Conservation (phyloP, 371 early-diverging fungal genomes). For the Amoeboaphelidium protococcarum region DNA sequence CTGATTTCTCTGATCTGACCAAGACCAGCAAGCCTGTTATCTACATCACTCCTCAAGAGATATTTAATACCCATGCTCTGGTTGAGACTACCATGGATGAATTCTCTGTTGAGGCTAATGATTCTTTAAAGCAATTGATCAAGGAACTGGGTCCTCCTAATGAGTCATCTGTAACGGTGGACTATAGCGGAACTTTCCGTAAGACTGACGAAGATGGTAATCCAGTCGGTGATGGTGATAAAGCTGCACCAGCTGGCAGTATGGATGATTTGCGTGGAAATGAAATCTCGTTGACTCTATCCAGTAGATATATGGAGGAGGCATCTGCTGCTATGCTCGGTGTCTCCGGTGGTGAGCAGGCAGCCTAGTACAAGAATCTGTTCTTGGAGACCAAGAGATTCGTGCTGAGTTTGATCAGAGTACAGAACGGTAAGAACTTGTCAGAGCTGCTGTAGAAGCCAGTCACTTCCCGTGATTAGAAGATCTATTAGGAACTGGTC, state of each 20-base stretch:
- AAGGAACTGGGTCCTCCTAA: too few relatives aligned
- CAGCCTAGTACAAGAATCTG: too few relatives aligned
- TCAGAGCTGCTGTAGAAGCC: conserved; percentile 50
- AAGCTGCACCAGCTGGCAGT: conserved; percentile 46
- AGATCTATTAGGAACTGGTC: neutral
- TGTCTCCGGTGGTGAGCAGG: too few relatives aligned
- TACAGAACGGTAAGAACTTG: conserved; percentile 50
- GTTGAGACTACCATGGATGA: too few relatives aligned
- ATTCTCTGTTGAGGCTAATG: too few relatives aligned
- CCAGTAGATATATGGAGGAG: conserved; percentile 31
- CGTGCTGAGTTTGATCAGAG: conserved; percentile 44
- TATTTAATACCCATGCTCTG: conserved; percentile 67
- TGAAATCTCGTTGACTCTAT: conserved; percentile 37
- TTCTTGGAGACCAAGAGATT: conserved; percentile 70
- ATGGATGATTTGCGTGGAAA: conserved; percentile 19
- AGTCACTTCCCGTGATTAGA: conserved; percentile 40
- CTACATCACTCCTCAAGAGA: conserved; percentile 60
- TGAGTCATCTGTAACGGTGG: too few relatives aligned
- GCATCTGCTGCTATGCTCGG: too few relatives aligned
- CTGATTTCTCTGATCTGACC: conserved; percentile 58
- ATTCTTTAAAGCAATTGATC: too few relatives aligned
- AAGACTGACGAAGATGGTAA: conserved; percentile 31
- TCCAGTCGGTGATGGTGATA: conserved; percentile 51
- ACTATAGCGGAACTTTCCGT: too few relatives aligned
- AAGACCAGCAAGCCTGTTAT: conserved; percentile 58